Evolutionary conservation across 208 protist species (phyloP).

Genomic region (Crithidia sp.): DNA sequence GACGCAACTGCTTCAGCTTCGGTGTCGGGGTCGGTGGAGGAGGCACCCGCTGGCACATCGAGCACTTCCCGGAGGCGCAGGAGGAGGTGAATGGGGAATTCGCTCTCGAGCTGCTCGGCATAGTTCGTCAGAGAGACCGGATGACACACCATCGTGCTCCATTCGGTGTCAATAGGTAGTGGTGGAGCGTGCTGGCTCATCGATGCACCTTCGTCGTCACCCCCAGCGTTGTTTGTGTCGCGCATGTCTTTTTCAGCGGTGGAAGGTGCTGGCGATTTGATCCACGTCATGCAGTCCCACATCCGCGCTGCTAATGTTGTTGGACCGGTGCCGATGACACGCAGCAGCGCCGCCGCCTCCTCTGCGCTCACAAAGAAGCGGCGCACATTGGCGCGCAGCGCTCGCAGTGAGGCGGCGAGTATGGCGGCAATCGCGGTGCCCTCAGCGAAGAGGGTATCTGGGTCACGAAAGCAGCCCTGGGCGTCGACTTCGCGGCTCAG

Average conservation of each 20-base stretch:
- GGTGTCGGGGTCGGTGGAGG: not conserved
- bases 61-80: constrained; percentile 54
- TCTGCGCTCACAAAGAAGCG: constrained; percentile 48
- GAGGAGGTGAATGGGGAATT: constrained; percentile 52
- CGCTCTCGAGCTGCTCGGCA: constrained; percentile 42
- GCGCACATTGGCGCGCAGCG: constrained; percentile 54
- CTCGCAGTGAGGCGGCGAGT: constrained; percentile 46
- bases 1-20: not conserved
- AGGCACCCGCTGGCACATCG: constrained; percentile 16
- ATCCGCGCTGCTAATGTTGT: not conserved
- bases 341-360: constrained; percentile 48
- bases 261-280: too few species aligned
- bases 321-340: constrained; percentile 36
- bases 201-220: not conserved
- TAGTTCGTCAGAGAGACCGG: constrained; percentile 62
- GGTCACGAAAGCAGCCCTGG: constrained; percentile 51
- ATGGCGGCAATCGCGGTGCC: constrained; percentile 50
- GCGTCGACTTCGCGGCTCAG: constrained; percentile 32
- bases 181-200: not conserved
- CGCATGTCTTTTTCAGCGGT: too few species aligned
- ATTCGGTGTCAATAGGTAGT: constrained; percentile 25
- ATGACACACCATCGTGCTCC: constrained; percentile 32
- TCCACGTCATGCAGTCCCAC: constrained; percentile 10
- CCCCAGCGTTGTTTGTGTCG: too few species aligned
- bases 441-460: constrained; percentile 37